These are phyloP conservation scores for Solanum ossicruentum DNA, from an alignment of 257 asterid species.

Conservation along the genomic window DNA sequence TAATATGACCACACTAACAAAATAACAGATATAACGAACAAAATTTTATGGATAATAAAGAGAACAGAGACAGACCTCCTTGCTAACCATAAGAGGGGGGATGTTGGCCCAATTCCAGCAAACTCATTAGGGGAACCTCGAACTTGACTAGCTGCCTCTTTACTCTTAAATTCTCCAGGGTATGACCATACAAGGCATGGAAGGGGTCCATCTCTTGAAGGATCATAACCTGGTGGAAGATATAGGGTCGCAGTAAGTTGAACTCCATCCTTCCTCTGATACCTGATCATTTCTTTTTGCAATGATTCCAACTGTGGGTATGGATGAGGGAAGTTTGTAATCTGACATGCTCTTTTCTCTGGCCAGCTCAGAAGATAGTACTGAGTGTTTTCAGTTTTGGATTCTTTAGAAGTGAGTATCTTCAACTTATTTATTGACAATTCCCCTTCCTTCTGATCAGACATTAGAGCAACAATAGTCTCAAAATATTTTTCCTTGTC, in stretches of 20 bases:
- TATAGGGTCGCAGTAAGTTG: slow-evolving; percentile 91
- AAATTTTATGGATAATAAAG: neutral
- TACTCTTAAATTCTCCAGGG: slow-evolving; percentile 98
- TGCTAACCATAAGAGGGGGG: slow-evolving; percentile 95
- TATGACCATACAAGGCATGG: slow-evolving; percentile 99
- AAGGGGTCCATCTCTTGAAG: slow-evolving; percentile 84
- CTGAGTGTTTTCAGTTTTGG: slow-evolving; percentile 92
- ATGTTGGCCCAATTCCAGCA: slow-evolving; percentile 93
- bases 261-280: slow-evolving; percentile 91
- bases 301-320: slow-evolving; percentile 86
- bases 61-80: slow-evolving; percentile 49
- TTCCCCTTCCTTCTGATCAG: slow-evolving; percentile 70
- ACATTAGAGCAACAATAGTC: slow-evolving; percentile 75
- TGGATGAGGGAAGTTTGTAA: slow-evolving; percentile 94
- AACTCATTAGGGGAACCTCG: slow-evolving; percentile 99
- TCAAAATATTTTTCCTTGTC: slow-evolving; percentile 81
- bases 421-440: slow-evolving; percentile 40
- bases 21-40: neutral
- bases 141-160: slow-evolving; percentile 97
- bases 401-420: slow-evolving; percentile 78
- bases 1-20: neutral
- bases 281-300: slow-evolving; percentile 93
- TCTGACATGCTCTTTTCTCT: slow-evolving; percentile 66
- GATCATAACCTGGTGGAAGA: slow-evolving; percentile 91
- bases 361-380: slow-evolving; percentile 78